Conservation (phyloP, 495 filamentous ascomycete species). For the Tetracladium setigerum region DNA sequence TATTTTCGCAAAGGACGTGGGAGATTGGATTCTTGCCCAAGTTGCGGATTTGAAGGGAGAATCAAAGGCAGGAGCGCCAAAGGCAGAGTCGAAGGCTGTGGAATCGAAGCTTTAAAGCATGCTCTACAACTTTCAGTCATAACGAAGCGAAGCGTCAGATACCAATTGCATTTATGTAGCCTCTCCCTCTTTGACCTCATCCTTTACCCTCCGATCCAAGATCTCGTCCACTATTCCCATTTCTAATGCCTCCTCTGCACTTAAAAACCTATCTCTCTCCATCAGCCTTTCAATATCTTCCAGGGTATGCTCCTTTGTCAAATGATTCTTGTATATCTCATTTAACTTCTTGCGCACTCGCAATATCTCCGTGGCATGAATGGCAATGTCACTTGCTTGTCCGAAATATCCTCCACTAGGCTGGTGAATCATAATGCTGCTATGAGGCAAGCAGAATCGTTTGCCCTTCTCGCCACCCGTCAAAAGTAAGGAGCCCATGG, state of each 20-base stretch:
- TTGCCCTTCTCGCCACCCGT: constrained; percentile 80
- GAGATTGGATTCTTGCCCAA: constrained; percentile 62
- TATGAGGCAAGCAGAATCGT: constrained; percentile 83
- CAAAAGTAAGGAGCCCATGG: constrained; percentile 87
- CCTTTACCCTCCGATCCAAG: constrained; percentile 42
- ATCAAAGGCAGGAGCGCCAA: no score
- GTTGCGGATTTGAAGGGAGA: constrained; percentile 2
- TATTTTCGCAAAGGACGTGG: constrained; percentile 62
- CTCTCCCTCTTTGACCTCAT: constrained; percentile 22
- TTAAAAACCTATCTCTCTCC: constrained; percentile 94
- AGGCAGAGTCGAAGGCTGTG: background rate
- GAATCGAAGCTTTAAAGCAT: constrained; percentile 15
- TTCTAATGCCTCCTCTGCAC: constrained; percentile 78
- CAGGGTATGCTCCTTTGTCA: constrained; percentile 67
- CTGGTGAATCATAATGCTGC: constrained; percentile 94
- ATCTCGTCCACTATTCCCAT: constrained; percentile 91
- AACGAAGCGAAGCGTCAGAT: background rate
- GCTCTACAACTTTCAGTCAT: no score
- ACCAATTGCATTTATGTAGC: constrained; percentile 3
- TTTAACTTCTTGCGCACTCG: constrained; percentile 79
- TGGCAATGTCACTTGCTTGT: constrained; percentile 87
- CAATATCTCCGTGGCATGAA: constrained; percentile 95
- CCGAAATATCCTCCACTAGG: constrained; percentile 86
- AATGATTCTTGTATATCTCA: constrained; percentile 77
- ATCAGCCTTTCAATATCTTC: constrained; percentile 88